These are phyloP conservation scores for Annulohypoxylon bovei DNA, from an alignment of 495 filamentous ascomycete genomes.

Conservation along the genomic window DNA sequence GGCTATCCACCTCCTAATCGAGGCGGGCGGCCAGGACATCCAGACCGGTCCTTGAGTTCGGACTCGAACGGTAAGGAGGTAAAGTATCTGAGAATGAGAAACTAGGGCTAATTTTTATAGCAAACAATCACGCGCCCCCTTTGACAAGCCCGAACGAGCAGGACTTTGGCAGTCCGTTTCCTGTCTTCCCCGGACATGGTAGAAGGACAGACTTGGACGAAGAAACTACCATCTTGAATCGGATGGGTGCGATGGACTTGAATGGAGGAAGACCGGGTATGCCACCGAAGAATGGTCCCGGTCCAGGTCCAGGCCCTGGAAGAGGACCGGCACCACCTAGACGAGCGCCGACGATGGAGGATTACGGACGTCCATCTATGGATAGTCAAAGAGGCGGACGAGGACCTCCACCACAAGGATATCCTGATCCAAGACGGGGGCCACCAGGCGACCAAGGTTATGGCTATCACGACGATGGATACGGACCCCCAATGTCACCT, in stretches of 20 bases:
- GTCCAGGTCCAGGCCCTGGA: constrained; percentile 44
- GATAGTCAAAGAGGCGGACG: constrained; percentile 50
- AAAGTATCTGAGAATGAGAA: neutral
- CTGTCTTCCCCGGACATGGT: constrained; percentile 66
- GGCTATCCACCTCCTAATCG: constrained; percentile 55
- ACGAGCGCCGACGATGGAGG: constrained; percentile 48
- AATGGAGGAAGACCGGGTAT: constrained; percentile 52
- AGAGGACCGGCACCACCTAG: constrained; percentile 50
- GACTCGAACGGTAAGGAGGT: constrained; percentile 51
- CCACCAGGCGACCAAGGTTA: constrained; percentile 51
- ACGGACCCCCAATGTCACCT: constrained; percentile 46
- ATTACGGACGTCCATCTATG: constrained; percentile 48
- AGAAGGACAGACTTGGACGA: constrained; percentile 58
- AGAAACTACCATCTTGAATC: constrained; percentile 59
- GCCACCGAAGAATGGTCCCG: constrained; percentile 26
- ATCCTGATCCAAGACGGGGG: constrained; percentile 54
- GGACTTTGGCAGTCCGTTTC: constrained; percentile 75
- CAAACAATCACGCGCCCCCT: constrained; percentile 45
- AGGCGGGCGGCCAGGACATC: constrained; percentile 52
- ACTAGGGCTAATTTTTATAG: constrained; percentile 39
- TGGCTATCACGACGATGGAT: constrained; percentile 50
- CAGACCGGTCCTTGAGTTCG: constrained; percentile 43
- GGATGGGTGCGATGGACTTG: constrained; percentile 68
- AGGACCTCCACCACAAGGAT: constrained; percentile 52
- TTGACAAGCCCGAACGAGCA: constrained; percentile 56